These are phyloP conservation scores for Rhynchospora pubera DNA, from an alignment of 176 grass and related monocot species.

Conservation along the genomic window DNA sequence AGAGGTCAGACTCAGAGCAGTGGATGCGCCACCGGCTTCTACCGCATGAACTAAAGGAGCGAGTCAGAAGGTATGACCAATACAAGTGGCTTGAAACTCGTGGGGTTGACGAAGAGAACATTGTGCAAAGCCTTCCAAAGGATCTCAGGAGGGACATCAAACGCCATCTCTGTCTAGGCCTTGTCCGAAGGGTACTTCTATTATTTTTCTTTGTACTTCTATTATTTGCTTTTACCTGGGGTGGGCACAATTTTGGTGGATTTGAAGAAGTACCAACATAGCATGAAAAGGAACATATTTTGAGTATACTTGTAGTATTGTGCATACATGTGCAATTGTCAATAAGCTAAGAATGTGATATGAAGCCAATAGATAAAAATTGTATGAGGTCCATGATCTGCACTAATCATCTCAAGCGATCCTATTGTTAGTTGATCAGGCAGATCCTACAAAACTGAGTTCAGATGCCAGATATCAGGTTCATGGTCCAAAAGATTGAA, in stretches of 20 bases:
- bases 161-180: constrained; percentile 61
- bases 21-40: constrained; percentile 69
- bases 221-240: not conserved
- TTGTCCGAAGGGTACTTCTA: constrained; percentile 38
- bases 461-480: not conserved
- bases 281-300: not conserved
- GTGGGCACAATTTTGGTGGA: not conserved
- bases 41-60: constrained; percentile 44
- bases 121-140: constrained; percentile 38
- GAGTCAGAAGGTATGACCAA: constrained; percentile 58
- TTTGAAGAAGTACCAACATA: not conserved
- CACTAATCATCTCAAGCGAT: not conserved
- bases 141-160: constrained; percentile 62
- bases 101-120: constrained; percentile 59
- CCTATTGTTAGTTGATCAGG: not conserved
- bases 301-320: not conserved
- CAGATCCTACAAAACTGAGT: not conserved
- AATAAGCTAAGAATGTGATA: not conserved
- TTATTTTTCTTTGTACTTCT: not conserved
- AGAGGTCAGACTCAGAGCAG: constrained; percentile 50
- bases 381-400: not conserved
- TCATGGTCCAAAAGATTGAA: not conserved
- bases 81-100: constrained; percentile 74
- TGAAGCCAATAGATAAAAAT: not conserved
- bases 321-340: not conserved